Conservation (phyloP, 2,329 filamentous ascomycete genomes). For the Ophiostoma angusticollis region DNA sequence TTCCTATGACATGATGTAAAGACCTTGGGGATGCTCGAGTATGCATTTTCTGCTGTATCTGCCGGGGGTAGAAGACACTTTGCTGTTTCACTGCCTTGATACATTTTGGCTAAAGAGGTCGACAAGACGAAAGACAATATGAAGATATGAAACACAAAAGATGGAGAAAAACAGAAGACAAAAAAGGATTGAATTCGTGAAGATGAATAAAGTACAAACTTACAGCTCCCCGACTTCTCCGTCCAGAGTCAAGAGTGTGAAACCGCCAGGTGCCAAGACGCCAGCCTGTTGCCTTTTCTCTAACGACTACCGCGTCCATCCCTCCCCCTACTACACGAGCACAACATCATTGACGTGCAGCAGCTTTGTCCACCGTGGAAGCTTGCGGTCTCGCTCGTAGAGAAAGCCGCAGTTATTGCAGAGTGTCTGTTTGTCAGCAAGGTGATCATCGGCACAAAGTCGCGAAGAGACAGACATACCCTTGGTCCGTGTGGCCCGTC, state of each 20-base stretch:
- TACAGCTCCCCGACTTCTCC: no score
- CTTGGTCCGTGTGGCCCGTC: slow-evolving; percentile 78
- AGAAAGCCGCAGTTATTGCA: slow-evolving; percentile 88
- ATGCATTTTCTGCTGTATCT: no score
- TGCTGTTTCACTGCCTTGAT: no score
- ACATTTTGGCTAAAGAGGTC: not conserved
- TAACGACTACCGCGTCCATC: no score
- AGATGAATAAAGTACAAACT: not conserved
- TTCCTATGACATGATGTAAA: no score
- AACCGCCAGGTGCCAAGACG: no score
- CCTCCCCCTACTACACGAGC: slow-evolving; percentile 5
- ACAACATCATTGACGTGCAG: slow-evolving; percentile 38
- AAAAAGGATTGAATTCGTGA: no score
- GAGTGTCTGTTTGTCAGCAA: slow-evolving; percentile 45
- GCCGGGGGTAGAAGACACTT: no score
- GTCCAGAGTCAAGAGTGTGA: no score
- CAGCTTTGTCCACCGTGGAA: slow-evolving; percentile 65
- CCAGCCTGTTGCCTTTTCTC: not conserved
- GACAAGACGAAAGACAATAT: not conserved
- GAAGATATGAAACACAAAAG: no score
- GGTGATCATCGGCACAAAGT: not conserved
- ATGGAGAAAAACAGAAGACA: not conserved
- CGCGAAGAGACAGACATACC: slow-evolving; percentile 38
- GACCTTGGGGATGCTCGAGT: no score
- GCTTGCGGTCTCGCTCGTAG: slow-evolving; percentile 73